Base-by-base conservation (phyloP, 108 stramenopile species). In the Epithemia pelagica region DNA sequence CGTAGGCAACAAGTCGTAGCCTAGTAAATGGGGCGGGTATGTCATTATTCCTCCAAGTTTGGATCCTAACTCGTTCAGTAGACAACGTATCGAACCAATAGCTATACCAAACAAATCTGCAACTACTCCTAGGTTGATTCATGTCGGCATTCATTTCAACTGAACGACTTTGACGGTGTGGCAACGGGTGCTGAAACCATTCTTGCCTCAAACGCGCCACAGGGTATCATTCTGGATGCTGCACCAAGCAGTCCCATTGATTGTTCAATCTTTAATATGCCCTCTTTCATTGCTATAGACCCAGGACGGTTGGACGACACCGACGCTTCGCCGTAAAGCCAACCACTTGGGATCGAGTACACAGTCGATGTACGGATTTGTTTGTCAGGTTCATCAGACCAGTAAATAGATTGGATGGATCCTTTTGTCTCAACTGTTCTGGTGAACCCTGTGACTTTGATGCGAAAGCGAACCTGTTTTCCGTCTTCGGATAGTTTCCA, bases 401-500 rank as follows among this genome's bases (percentile, higher is more conserved):
- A 90, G 71, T 76, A 90, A 18, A 90, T 78, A 20, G 82, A 84
- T 64, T 83, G 79, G 46, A 93, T 90, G 28, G 81, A 87, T 2
- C 92, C 92, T 58, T 74, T 85, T 28, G 92, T 93, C 55, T 87
- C 75, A 3, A 93, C 82, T n/a, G 85, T 93, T 25, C 92, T 73
- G 33, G 75, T 67, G 69, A 86, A 93, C 27, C 92, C 92, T 20
- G 76, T 64, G 2, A 80, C 64, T 28, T 84, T 77, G 23, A 93
- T 70, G 29, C 80, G 79, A 32, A 93, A 85, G 1, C 92, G 79
- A 7, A 93, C 8, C 51, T 59, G 70, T 28, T 71, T 80, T 24
- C 86, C 84, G 67, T 90, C 82, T 7, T 85, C 85, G 15, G 75
- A 70, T 23, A 90, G 52, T 52, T 79, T 83, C 92, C 92, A 93